Conservation (phyloP, 2,329 filamentous ascomycete species). For the Periconia digitata region DNA sequence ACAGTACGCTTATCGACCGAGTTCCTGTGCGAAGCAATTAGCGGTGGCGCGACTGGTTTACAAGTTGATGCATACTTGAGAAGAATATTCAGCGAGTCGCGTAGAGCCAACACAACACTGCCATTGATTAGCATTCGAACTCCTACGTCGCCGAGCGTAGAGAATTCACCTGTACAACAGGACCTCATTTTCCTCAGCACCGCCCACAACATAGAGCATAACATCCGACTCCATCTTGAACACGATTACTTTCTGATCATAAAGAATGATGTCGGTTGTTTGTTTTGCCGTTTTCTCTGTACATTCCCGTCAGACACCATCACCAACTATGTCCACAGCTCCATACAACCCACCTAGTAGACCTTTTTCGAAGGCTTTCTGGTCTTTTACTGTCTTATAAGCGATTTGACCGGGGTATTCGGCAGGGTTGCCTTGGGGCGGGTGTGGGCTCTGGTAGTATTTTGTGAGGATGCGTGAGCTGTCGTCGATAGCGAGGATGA, state of each 20-base stretch:
- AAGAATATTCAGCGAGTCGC: slow-evolving; percentile 85
- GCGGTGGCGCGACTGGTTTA: too few relatives aligned
- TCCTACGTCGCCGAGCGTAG: background rate
- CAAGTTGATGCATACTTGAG: slow-evolving; percentile 87
- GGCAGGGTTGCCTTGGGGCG: slow-evolving; percentile 61
- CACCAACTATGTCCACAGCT: slow-evolving; percentile 73
- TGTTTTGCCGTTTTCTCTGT: slow-evolving; percentile 90
- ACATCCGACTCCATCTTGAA: slow-evolving; percentile 99
- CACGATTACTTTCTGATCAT: slow-evolving; percentile 93
- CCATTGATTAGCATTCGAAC: slow-evolving; percentile 14
- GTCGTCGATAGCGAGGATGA: slow-evolving; percentile 71
- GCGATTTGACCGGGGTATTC: slow-evolving; percentile 69
- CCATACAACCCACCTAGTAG: slow-evolving; percentile 69
- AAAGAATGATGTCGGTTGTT: slow-evolving; percentile 92
- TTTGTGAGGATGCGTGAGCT: slow-evolving; percentile 90
- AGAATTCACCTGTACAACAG: slow-evolving; percentile 73
- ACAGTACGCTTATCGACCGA: slow-evolving; percentile 97
- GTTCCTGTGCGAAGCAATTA: slow-evolving; percentile 60
- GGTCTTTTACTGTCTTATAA: slow-evolving; percentile 86
- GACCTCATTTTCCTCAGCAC: slow-evolving; percentile 91
- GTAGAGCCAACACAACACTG: slow-evolving; percentile 81
- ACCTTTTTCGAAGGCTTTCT: slow-evolving; percentile 96
- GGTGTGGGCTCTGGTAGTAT: slow-evolving; percentile 78
- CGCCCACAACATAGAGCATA: slow-evolving; percentile 92
- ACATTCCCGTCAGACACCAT: slow-evolving; percentile 17